Percentiles rank a stretch among this genome's conserved stretches.
Evolutionary conservation across 108 stramenopile genomes (phyloP).

Genomic region (Conticribra weissflogii): DNA sequence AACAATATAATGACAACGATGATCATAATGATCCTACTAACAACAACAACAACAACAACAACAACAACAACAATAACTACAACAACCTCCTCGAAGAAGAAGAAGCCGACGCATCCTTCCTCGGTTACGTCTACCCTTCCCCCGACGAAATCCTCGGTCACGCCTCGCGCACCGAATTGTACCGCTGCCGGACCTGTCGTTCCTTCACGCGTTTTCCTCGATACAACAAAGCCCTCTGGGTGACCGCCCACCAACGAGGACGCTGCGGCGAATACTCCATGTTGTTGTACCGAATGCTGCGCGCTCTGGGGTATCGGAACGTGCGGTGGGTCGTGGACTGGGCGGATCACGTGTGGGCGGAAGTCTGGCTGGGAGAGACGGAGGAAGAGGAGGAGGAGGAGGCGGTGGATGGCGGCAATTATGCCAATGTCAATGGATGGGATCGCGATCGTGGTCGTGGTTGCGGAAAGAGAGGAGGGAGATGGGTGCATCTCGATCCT

Average conservation of each 20-base stretch:
- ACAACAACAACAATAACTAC: conserved; percentile 2
- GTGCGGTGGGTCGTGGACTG: conserved; percentile 75
- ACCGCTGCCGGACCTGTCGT: conserved; percentile 59
- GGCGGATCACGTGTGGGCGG: conserved; percentile 78
- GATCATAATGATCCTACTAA: neutral
- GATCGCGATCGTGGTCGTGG: neutral
- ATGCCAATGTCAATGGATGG: conserved; percentile 7
- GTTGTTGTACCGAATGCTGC: conserved; percentile 62
- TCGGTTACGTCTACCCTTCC: conserved; percentile 62
- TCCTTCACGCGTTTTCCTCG: conserved; percentile 67
- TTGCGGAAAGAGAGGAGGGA: neutral
- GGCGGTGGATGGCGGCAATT: neutral
- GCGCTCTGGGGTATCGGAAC: conserved; percentile 50
- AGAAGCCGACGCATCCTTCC: conserved; percentile 40
- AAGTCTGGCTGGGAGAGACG: conserved; percentile 38
- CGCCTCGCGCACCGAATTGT: conserved; percentile 64
- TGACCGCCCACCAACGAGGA: conserved; percentile 50
- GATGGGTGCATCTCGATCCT: conserved; percentile 76
- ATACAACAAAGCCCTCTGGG: conserved; percentile 57
- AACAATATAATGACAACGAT: neutral
- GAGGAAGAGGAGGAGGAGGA: too few species aligned
- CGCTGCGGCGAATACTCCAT: conserved; percentile 72
- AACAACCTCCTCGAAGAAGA: conserved; percentile 17
- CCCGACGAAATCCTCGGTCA: conserved; percentile 43
- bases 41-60: conserved; percentile 1